Evolutionary conservation across 371 early-diverging fungal genomes (phyloP), one percentile per base, ranked within the genome.

Genomic region (Dentiscutata heterogama): DNA sequence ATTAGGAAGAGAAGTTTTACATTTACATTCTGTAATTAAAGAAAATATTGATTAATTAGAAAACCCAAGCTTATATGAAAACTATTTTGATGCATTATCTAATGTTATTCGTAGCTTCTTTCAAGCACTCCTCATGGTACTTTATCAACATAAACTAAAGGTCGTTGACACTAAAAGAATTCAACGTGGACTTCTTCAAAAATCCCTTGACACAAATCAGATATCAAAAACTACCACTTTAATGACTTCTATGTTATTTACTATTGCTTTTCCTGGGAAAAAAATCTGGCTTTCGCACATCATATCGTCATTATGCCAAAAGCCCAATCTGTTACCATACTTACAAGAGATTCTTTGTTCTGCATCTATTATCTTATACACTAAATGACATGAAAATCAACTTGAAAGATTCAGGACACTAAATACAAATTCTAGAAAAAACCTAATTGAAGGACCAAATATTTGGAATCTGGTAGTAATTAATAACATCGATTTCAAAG

Each of bases 401-500:
- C 7, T 71, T 13, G 50, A 46, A 51, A 42, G 4, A 6, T 16
- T 11, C 20, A 2, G 50, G 42, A 42, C n/a, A 42, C 22, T 39
- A 50, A 27, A 11, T 16, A 5, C 39, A 71, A 35, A 71, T 42
- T 42, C 71, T 46, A 22, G 20, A 25, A 35, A 14, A 31, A n/a
- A n/a, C n/a, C n/a, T n/a, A 0, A 39, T 18, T 18, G 35, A 10
- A 35, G 13, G 3, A 3, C 0, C n/a, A 0, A 70, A 70, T 16
- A 70, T 70, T 50, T 50, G 72, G 25, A 72, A 72, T 72, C 0
- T 72, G 8, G 31, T 16, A 16, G 4, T 72, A n/a, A 72, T 72
- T n/a, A 35, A 72, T 72, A 72, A 72, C 35, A 46, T 72, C 16
- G 51, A 72, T 50, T 72, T 72, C n/a, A 42, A 72, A 10, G 1